A percentile compares a stretch with the other conserved stretches of the same genome.
Conservation (phyloP, 73 alveolate genomes). For the Diophrys appendiculata region DNA sequence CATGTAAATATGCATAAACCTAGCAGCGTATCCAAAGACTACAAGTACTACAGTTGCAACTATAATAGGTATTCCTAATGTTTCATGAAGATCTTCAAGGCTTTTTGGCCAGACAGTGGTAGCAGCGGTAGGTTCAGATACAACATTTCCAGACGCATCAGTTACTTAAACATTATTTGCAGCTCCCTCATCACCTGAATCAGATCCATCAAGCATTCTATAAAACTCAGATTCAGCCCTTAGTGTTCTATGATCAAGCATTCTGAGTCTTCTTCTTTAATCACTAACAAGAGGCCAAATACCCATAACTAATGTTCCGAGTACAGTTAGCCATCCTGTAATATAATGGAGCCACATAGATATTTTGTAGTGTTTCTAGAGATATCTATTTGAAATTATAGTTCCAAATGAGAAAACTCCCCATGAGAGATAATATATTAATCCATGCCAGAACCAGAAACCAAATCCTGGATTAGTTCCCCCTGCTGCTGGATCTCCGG, state of each 20-base stretch:
- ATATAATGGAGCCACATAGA: neutral
- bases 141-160: too few species aligned
- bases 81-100: neutral
- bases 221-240: neutral
- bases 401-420: neutral
- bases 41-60: neutral
- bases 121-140: too few species aligned
- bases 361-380: neutral
- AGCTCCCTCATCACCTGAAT: neutral
- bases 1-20: neutral
- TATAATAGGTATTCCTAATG: neutral
- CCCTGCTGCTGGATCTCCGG: too few species aligned
- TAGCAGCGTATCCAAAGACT: neutral
- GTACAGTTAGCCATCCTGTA: neutral
- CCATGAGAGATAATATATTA: neutral
- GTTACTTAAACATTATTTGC: too few species aligned
- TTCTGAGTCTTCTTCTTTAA: neutral
- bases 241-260: neutral
- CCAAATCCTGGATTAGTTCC: too few species aligned
- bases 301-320: neutral
- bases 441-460: neutral
- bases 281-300: neutral
- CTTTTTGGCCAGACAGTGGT: too few species aligned
- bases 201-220: neutral
- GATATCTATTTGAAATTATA: neutral